Evolutionary conservation across 768 basidiomycete species (phyloP).

Genomic region (Clitopilus hobsonii): DNA sequence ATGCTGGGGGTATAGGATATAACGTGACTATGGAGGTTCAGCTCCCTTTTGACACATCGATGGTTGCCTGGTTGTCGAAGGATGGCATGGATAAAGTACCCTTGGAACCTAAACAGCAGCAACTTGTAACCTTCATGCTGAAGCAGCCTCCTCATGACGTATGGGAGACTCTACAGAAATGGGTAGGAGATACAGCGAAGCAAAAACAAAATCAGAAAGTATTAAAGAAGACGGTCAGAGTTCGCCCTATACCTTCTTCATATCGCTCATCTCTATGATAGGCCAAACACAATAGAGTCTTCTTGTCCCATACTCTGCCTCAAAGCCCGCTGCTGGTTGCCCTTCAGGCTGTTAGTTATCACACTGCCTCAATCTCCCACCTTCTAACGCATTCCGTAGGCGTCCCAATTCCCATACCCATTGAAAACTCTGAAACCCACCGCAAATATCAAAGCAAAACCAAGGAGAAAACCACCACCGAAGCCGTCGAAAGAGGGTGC

Average conservation of each 20-base stretch:
- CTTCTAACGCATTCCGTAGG: constrained; percentile 22
- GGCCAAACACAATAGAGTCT: constrained; percentile 42
- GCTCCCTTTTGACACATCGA: constrained; percentile 33
- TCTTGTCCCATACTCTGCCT: constrained; percentile 52
- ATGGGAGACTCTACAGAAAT: constrained; percentile 56
- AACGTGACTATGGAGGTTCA: constrained; percentile 38
- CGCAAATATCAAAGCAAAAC: constrained; percentile 20
- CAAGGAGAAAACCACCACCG: constrained; percentile 20
- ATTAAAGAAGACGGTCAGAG: constrained; percentile 43
- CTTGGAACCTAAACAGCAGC: constrained; percentile 10
- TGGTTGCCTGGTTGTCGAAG: neutral
- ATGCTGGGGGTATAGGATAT: constrained; percentile 17
- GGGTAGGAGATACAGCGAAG: constrained; percentile 55
- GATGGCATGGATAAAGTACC: constrained; percentile 5
- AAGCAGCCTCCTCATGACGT: constrained; percentile 42
- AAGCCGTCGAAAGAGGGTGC: constrained; percentile 22
- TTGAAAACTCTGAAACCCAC: constrained; percentile 59
- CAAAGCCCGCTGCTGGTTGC: constrained; percentile 53
- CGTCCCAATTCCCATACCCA: constrained; percentile 39
- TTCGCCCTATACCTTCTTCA: too few species aligned
- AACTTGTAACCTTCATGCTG: constrained; percentile 43
- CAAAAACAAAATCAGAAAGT: constrained; percentile 43
- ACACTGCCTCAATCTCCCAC: neutral
- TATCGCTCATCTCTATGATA: too few species aligned
- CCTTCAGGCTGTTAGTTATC: constrained; percentile 47